These are phyloP conservation scores for Tuber brumale DNA, from an alignment of 495 filamentous ascomycete species.

Conservation along the genomic window DNA sequence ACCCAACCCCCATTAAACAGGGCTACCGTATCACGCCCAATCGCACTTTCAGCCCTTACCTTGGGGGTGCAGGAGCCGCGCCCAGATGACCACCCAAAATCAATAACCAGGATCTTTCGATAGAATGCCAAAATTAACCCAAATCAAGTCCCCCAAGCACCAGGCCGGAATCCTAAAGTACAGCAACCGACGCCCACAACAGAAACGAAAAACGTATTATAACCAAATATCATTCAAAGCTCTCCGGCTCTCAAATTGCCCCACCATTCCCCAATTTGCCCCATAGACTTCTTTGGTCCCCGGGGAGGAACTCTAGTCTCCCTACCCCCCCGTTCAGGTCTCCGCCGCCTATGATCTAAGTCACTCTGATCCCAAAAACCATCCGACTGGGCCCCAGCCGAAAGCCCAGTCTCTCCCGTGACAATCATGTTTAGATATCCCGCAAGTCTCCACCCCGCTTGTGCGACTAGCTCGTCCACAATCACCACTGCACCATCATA, in stretches of 20 bases:
- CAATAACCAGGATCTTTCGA: background rate
- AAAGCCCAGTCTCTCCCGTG: conserved; percentile 18
- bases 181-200: background rate
- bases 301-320: background rate
- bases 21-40: background rate
- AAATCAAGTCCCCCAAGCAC: background rate
- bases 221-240: background rate
- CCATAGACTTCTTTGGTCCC: conserved; percentile 12
- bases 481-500: conserved; percentile 56
- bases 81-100: background rate
- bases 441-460: conserved; percentile 63
- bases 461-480: conserved; percentile 67
- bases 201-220: background rate
- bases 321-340: background rate
- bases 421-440: conserved; percentile 55
- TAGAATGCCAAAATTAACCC: background rate
- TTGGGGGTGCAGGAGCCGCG: background rate
- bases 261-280: conserved; percentile 15
- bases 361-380: background rate
- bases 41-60: background rate
- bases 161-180: background rate
- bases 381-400: conserved; percentile 1
- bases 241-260: conserved; percentile 9
- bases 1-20: background rate
- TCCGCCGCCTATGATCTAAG: background rate